Base-by-base conservation (phyloP, 768 basidiomycete species). In the Artomyces pyxidatus region DNA sequence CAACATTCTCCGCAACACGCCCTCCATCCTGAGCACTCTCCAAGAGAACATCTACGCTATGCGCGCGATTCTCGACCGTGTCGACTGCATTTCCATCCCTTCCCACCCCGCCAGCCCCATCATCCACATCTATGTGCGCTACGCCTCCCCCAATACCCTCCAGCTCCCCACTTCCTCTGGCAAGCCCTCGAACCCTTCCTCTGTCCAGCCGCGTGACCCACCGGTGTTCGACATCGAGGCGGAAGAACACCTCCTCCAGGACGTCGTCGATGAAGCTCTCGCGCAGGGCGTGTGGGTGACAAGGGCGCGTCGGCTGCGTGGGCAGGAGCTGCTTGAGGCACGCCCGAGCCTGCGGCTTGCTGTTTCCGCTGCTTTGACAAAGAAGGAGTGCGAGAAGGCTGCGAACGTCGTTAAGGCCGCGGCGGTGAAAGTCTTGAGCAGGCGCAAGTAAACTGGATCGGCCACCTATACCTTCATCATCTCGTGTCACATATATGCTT, bases 311-410 rank as follows among this genome's bases (percentile, higher is more conserved):
- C 68, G 90, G 49, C 63, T 96, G 56, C 77, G 77, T 43, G 81
- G 84, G 5, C 93, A 96, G 67, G 95, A 99, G 72, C 69, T 79
- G 54, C 70, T 78, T 14, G 91, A 96, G 63, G 75, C 80, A 14
- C 73, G 83, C 40, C 92, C 96, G 30, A 89, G 86, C 58, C 81
- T 98, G 51, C 78, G 89, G 52, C 69, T 98, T n/a, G 84, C 85
- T 21, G 68, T 94, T 53, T 84, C 78, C 4, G 77, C 82, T 12
- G 91, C 81, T 12, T 64, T 97, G 55, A 82, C 83, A 22, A 85
- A 74, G 75, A 95, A 94, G 69, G 96, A 98, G 58, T 79, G 83
- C 47, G 93, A 96, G 73, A 94, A 91, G 71, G 88, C 93, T 3
- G 80, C 83, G 6, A 69, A 68, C 21, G 75, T 86, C 17, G 65